Conservation (phyloP, 2,329 filamentous ascomycete species). For the Ciborinia camelliae region DNA sequence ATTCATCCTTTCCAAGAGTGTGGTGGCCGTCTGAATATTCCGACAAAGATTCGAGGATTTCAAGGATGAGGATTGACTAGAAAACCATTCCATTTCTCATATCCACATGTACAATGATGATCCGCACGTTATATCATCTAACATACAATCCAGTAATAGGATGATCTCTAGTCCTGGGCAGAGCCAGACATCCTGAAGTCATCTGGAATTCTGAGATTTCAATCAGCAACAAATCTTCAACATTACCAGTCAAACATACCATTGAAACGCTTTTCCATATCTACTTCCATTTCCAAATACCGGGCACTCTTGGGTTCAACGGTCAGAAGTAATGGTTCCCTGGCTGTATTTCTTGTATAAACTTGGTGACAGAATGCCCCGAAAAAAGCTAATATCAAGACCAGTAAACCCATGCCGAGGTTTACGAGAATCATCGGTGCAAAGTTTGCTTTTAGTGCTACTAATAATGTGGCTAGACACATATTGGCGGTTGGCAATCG, state of each 20-base stretch:
- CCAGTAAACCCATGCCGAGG: conserved; percentile 11
- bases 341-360: not conserved
- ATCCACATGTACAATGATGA: not conserved
- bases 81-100: not conserved
- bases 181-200: not conserved
- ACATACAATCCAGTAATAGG: not conserved
- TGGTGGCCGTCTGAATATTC: not conserved
- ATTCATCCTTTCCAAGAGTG: not conserved
- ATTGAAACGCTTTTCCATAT: not conserved
- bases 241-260: not conserved
- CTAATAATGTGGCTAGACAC: conserved; percentile 9
- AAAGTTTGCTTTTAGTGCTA: conserved; percentile 1
- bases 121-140: not conserved
- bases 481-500: not conserved
- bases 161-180: not conserved
- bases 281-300: not conserved
- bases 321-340: conserved; percentile 11
- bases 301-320: not conserved
- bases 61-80: not conserved
- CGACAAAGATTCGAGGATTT: not conserved
- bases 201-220: not conserved
- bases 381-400: conserved; percentile 8
- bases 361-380: not conserved
- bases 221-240: not conserved
- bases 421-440: not conserved